These are phyloP conservation scores for Tubosaeta brunneosetosa DNA, from an alignment of 768 basidiomycete genomes.

Conservation along the genomic window DNA sequence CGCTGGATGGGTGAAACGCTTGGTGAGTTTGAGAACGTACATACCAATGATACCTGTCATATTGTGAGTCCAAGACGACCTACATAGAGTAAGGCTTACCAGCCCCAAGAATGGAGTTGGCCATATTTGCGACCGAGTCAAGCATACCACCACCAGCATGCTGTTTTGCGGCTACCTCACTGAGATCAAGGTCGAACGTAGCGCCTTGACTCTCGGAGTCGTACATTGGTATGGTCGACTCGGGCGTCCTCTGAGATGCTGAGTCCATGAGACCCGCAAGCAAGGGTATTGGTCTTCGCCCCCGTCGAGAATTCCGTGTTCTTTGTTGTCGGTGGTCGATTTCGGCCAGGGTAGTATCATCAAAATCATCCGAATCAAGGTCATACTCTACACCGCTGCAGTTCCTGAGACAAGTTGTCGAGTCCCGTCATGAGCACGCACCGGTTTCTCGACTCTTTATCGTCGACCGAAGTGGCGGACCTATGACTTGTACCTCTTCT, in stretches of 20 bases:
- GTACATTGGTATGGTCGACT: conserved; percentile 49
- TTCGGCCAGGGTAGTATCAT: conserved; percentile 41
- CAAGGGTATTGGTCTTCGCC: conserved; percentile 66
- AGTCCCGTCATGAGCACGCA: conserved; percentile 40
- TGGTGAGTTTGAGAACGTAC: conserved; percentile 10
- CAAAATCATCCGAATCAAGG: conserved; percentile 77
- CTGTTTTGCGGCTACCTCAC: conserved; percentile 65
- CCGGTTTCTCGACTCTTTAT: conserved; percentile 75
- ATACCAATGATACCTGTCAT: conserved; percentile 67
- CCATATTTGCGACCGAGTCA: conserved; percentile 88
- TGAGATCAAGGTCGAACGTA: conserved; percentile 44
- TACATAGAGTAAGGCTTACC: conserved; percentile 41
- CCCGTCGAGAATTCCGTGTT: conserved; percentile 26
- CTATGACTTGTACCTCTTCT: conserved; percentile 66
- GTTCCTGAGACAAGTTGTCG: conserved; percentile 8
- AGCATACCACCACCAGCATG: conserved; percentile 69
- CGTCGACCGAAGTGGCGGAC: conserved; percentile 67
- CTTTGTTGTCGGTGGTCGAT: conserved; percentile 28
- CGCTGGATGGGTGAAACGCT: conserved; percentile 3
- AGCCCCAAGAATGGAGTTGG: conserved; percentile 92
- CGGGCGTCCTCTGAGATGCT: conserved; percentile 49
- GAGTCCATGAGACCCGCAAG: conserved; percentile 75
- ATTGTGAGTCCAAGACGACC: conserved; percentile 14
- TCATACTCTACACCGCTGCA: conserved; percentile 61
- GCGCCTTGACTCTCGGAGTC: conserved; percentile 31